Evolutionary conservation across 331 rosid species (phyloP), one percentile per base, ranked within the genome.

Genomic region (Quercus tomentella): DNA sequence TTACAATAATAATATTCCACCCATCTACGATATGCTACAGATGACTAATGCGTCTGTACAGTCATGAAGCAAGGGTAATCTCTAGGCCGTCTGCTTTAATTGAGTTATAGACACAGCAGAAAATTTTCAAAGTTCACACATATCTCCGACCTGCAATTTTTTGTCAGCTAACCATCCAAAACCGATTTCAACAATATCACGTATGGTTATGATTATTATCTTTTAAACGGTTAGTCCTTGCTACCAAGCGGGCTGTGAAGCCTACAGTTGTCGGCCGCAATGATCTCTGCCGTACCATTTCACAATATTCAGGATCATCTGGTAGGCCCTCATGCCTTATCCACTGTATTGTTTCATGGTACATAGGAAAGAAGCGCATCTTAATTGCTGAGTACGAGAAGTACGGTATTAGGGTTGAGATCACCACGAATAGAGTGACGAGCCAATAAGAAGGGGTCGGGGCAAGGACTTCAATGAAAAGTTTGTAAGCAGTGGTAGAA

Each of bases 401-500:
- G 82, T 88, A 92, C 4, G 96, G 98, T 77, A 88, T 68, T 67
- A 94, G 88, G 35, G 97, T 82, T 31, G 98, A 52, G 80, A 91
- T 75, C 60, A 83, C 88, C 26, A 90, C 99, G 25, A 93, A 79
- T 49, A 93, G 71, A 43, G 88, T 88, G 31, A 93, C 84, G 3
- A 90, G 21, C 99, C 99, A 96, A 68, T 72, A 96, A 41, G 85
- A 83, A 58, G 97, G 91, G 67, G 95, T 22, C 1, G 97, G 97
- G 45, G 94, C 97, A 26, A 96, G 97, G 67, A 91, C 80, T 87
- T 96, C 98, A 2, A 81, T 0, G 80, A 96, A 89, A 86, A 96
- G 81, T 79, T 87, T 72, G 90, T 89, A 92, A 35, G 97, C 97
- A 65, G 77, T 92, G 78, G 83, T 84, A 1, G 99, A 90, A 62